Evolutionary conservation across 2,329 filamentous ascomycete species (phyloP), one percentile per base, ranked within the genome.

Genomic region (Epicoccum nigrum): DNA sequence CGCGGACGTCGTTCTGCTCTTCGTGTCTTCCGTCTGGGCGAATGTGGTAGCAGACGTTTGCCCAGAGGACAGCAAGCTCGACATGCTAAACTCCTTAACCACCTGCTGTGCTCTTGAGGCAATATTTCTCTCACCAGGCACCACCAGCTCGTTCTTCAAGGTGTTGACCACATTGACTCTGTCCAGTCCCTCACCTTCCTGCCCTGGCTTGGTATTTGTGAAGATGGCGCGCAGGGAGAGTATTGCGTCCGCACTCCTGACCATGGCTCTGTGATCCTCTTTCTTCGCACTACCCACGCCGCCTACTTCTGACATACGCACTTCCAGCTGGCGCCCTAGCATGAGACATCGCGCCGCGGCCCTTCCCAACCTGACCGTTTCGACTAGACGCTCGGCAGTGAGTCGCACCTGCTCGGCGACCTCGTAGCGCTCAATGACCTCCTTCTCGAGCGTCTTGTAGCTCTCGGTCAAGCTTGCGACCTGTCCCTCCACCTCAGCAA

Each of bases 401-500:
- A 87, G 75, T 8, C 87, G 83, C 7, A 96, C 89, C 74, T 94
- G 86, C 49, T 95, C 89, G 0, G 94, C 93, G 48, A 88, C 87
- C 64, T 90, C 88, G 77, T 96, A 90, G 63, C 93, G 90, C 64
- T 88, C 84, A 44, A 91, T 81, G 34, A 97, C 92, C 69, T 97
- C 91, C 69, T 86, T 88, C 74, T 96, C 88, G 20, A 97, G 81
- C 60, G 93, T 86, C 56, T 85, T 84, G 76, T 96, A 97, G 70
- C 89, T 92, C 64, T 92, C 87, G 58, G 90, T 92, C 56, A 99
- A 79, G 56, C 84, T 87, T 50, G 84, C 82, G 59, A 97, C 84
- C 72, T 97, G 92, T 7, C 84, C 80, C 62, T 95, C 89, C 30
- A 97, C 85, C 64, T 90, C 87, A 25, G 83, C 76, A 45, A 96